phyloP scores from a whole-genome alignment of 495 filamentous ascomycete genomes.

The Chaetomium fimeti region DNA sequence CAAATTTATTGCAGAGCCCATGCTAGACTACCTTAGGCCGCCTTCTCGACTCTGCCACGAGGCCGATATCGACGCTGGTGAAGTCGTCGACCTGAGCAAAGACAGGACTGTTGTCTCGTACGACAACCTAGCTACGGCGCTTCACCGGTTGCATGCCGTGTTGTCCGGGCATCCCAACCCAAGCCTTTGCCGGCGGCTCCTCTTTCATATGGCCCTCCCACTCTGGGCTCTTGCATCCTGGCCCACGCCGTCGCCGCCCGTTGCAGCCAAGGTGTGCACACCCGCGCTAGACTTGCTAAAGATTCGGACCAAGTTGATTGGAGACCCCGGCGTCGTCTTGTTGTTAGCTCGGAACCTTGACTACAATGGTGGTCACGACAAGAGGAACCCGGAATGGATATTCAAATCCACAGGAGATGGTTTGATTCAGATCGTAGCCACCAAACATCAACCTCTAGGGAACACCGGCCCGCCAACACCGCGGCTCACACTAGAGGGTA shows the following conservation, averaged over 20 bases:
- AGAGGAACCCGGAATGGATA: slow-evolving; percentile 38
- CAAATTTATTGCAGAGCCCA: slow-evolving; percentile 64
- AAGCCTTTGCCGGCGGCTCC: slow-evolving; percentile 65
- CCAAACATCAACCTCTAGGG: slow-evolving; percentile 12
- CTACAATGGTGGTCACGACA: slow-evolving; percentile 38
- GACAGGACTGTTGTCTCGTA: slow-evolving; percentile 44
- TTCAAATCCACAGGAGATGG: slow-evolving; percentile 34
- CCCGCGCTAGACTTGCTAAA: slow-evolving; percentile 46
- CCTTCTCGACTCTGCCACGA: slow-evolving; percentile 25
- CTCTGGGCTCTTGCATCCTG: slow-evolving; percentile 68
- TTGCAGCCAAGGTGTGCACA: slow-evolving; percentile 37
- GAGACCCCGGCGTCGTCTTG: slow-evolving; percentile 43
- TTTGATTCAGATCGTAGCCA: slow-evolving; percentile 35
- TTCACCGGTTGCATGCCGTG: slow-evolving; percentile 59
- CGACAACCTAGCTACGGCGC: slow-evolving; percentile 45
- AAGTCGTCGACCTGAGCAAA: slow-evolving; percentile 43
- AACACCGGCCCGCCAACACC: background rate
- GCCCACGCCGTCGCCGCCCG: slow-evolving; percentile 29
- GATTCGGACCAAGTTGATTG: slow-evolving; percentile 47
- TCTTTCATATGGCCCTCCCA: slow-evolving; percentile 62
- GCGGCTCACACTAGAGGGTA: slow-evolving; percentile 23
- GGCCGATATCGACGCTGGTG: slow-evolving; percentile 26
- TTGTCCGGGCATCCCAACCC: slow-evolving; percentile 69
- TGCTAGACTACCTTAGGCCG: slow-evolving; percentile 62
- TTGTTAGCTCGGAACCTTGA: slow-evolving; percentile 44